Evolutionary conservation across 2,329 filamentous ascomycete species (phyloP).

Genomic region (Arthrinium phaeospermum): DNA sequence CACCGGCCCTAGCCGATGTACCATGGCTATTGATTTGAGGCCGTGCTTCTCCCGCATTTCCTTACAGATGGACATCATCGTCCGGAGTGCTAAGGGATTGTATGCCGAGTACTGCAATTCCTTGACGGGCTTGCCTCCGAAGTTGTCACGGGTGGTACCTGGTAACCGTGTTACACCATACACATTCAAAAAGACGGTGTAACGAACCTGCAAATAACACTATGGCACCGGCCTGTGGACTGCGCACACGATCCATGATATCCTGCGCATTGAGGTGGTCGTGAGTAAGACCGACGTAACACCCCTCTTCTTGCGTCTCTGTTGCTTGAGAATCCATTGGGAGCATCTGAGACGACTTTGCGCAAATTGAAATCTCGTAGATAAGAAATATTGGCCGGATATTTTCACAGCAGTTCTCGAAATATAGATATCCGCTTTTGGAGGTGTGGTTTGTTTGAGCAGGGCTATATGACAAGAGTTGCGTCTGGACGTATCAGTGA

Average conservation of each 20-base stretch:
- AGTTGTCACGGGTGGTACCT: conserved; percentile 81
- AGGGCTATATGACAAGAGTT: conserved; percentile 15
- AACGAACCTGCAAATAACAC: conserved; percentile 74
- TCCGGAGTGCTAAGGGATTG: conserved; percentile 69
- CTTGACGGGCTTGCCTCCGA: conserved; percentile 72
- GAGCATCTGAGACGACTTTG: not conserved
- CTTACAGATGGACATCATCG: conserved; percentile 69
- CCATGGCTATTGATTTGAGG: conserved; percentile 76
- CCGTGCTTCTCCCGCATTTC: conserved; percentile 63
- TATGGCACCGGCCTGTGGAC: conserved; percentile 75
- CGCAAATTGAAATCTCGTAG: not conserved
- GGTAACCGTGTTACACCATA: conserved; percentile 27
- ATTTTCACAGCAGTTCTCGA: not conserved
- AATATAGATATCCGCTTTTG: not conserved
- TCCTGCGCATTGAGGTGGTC: conserved; percentile 61
- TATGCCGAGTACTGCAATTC: conserved; percentile 81
- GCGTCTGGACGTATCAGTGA: conserved; percentile 24
- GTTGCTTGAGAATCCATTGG: conserved; percentile 37
- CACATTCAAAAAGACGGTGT: not conserved
- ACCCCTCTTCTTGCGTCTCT: conserved; percentile 51
- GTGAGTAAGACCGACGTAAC: conserved; percentile 73
- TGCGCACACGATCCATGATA: conserved; percentile 71
- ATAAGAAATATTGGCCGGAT: not conserved
- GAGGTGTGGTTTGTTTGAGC: not conserved
- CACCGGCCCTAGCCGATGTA: conserved; percentile 84